Evolutionary conservation across 1,284 basidiomycete species (phyloP).

Genomic region (Vanrija sp.): DNA sequence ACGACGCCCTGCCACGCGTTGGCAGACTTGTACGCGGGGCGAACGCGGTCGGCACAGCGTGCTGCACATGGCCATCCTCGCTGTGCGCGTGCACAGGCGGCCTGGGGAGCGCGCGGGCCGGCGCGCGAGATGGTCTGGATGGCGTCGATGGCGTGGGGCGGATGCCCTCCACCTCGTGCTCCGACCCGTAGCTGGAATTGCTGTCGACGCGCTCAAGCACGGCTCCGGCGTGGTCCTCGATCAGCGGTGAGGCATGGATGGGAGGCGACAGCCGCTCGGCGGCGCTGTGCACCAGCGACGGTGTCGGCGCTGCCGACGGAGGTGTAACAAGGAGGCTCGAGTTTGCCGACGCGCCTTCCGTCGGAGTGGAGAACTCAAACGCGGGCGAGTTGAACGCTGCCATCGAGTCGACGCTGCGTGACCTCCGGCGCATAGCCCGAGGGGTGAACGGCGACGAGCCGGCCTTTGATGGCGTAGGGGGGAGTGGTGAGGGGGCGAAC

Average conservation of each 20-base stretch:
- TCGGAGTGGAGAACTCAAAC: not conserved
- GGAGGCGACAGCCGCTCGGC: not conserved
- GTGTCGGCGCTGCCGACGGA: not conserved
- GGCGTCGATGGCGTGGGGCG: too few relatives aligned
- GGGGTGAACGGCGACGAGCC: not conserved
- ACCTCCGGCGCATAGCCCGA: too few relatives aligned
- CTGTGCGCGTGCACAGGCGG: not conserved
- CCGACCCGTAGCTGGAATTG: not conserved
- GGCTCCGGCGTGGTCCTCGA: not conserved
- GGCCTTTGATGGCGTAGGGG: not conserved
- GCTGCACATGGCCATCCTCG: not conserved
- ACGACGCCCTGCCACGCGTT: not conserved
- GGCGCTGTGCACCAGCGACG: not conserved
- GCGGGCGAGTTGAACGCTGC: not conserved
- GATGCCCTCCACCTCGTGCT: not conserved
- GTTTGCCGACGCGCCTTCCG: not conserved
- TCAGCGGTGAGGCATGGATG: too few relatives aligned
- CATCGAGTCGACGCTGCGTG: too few relatives aligned
- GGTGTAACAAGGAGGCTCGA: not conserved
- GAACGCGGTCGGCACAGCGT: not conserved
- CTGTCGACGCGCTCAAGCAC: not conserved
- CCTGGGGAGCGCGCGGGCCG: not conserved
- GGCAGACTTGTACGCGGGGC: not conserved
- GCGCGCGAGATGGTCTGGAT: too few relatives aligned
- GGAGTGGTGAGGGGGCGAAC: not conserved